Base-by-base conservation (phyloP, 2,329 filamentous ascomycete genomes). In the Talaromyces sp. region DNA sequence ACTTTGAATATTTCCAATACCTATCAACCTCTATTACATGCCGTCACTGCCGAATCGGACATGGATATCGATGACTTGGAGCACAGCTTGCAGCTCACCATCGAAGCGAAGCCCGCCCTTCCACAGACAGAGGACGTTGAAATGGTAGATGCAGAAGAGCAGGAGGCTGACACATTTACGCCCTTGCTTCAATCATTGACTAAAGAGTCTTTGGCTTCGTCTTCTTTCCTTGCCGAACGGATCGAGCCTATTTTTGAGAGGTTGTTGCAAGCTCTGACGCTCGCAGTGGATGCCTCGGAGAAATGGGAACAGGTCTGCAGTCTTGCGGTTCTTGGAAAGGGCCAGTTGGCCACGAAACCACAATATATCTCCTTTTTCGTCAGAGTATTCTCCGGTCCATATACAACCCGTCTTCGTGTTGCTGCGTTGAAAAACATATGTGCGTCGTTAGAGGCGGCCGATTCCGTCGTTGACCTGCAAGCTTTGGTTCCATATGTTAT, bases 401-500 rank as follows among this genome's bases (percentile, higher is more conserved):
- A 88, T 68, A 88, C 90, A 7, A 85, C 85, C 2, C 77, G 89
- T 52, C 87, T 86, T 3, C 85, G 90, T 63, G 81, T 83, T 58
- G 83, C 86, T 9, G 90, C 92, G 11, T 75, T 96, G 54, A 85
- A 87, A 46, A 81, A 85, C 68, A 82, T 85, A 14, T 84, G 85
- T 61, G 79, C 79, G 31, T 79, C 81, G 27, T 72, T 91, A 19
- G 64, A 62, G 51, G 83, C 84, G 57, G 73, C 75, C 14, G 80
- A 82, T 61, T 72, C 70, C 24, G 77, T 78, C 21, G 69, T 83
- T 8, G 89, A 96, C 70, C 81, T 92, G 54, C 93, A 97, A 70
- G 84, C 85, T 11, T 72, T 97, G 19, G 70, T 96, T n/a, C 93
- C 93, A 2, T 97, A 96, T 74, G 79, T 88, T 32, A 77, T 97